Evolutionary conservation across 73 alveolate species (phyloP).

Genomic region (Durusdinium trenchii): DNA sequence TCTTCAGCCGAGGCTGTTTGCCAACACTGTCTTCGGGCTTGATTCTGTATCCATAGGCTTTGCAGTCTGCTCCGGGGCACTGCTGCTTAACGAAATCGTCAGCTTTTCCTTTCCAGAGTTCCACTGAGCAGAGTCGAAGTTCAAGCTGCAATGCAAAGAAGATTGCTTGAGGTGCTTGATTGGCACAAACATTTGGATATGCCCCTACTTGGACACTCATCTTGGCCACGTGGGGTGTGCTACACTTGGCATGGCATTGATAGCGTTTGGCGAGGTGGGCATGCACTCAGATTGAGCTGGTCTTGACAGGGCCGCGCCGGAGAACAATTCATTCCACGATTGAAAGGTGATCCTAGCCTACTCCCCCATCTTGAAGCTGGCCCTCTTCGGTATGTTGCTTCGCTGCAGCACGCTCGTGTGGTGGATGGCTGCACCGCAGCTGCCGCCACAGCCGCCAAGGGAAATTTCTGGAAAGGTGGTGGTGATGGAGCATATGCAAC

Average conservation of each 20-base stretch:
- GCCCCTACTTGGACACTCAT: conserved; percentile 69
- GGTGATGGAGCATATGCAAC: too few relatives aligned
- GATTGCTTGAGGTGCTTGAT: conserved; percentile 46
- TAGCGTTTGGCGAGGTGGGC: conserved; percentile 63
- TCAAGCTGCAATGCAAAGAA: not conserved
- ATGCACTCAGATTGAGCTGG: too few relatives aligned
- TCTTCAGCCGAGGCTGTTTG: conserved; percentile 61
- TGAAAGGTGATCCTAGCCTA: conserved; percentile 45
- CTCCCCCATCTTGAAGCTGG: conserved; percentile 41
- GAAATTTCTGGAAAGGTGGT: too few relatives aligned
- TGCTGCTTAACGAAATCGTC: too few relatives aligned
- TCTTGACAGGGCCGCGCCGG: too few relatives aligned
- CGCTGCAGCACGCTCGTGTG: not conserved
- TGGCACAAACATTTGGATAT: conserved; percentile 87
- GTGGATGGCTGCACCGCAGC: not conserved
- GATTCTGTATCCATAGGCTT: conserved; percentile 92
- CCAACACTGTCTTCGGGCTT: conserved; percentile 56
- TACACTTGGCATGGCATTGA: conserved; percentile 65
- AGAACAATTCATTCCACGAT: too few relatives aligned
- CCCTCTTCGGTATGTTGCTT: conserved; percentile 11
- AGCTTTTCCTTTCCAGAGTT: too few relatives aligned
- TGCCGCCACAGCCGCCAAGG: too few relatives aligned
- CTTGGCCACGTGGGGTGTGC: conserved; percentile 95
- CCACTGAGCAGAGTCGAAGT: too few relatives aligned
- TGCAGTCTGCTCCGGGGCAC: conserved; percentile 73